Evolutionary conservation across 2,329 filamentous ascomycete genomes (phyloP), one percentile per base, ranked within the genome.

Genomic region (Thielaviopsis euricoi): DNA sequence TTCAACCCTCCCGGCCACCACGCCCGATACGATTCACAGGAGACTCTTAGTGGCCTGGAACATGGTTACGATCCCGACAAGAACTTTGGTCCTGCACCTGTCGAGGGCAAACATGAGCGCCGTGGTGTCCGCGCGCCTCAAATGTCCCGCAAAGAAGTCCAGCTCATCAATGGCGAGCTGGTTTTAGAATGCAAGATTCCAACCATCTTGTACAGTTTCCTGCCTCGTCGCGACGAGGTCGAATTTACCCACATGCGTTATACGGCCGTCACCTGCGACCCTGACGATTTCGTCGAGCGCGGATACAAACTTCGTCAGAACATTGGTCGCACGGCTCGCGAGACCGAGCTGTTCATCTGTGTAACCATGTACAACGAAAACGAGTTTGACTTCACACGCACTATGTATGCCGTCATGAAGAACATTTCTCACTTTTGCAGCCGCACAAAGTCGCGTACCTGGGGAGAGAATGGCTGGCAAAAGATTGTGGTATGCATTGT

Each of bases 311-410:
- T 98, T 65, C 86, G 93, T 57, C 93, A 97, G 70, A 88, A 87
- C 66, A 89, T 96, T 61, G 89, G 89, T 52, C 79, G 75, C 59
- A 95, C 87, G 0, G 76, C 83, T 26, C 82, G 93, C 62, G 90
- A 97, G 70, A 97, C 91, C 0, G 93, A 98, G 71, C 74, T 98
- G 7, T 93, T 97, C 69, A 95, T 98, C 65, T 95, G 90, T 68
- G 77, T 98, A 61, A 98, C 93, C 65, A 97, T 97, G 93, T 97
- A 96, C 75, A 98, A 98, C 71, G 93, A 98, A 71, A 87, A 96
- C 71, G 93, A 97, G 68, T 88, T 95, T 65, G 82, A 89, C 67
- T 98, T 98, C 65, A 96, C 93, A 6, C 82, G 93, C 52, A 98
- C 93, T 0, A 97, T 98, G 91, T 89, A 97, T 69, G 93, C 91